Percentiles rank a stretch among this genome's conserved stretches.
Evolutionary conservation across 208 protist species (phyloP).

Genomic region (Angomonas deanei): DNA sequence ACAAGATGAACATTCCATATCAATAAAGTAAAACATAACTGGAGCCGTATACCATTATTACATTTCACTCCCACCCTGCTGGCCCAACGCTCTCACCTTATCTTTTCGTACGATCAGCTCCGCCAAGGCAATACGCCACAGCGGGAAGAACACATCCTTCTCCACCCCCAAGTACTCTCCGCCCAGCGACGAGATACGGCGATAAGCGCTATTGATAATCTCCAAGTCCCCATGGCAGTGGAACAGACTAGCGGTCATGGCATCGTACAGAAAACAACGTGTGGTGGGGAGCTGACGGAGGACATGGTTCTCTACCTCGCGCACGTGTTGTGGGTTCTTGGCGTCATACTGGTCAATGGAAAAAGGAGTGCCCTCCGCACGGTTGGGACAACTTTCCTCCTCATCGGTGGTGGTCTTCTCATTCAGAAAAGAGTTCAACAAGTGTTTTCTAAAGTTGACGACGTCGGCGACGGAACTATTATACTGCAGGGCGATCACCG

Average conservation of each 20-base stretch:
- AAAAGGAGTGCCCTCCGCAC: neutral
- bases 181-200: conserved; percentile 38
- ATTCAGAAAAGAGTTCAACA: conserved; percentile 24
- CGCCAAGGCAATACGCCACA: conserved; percentile 65
- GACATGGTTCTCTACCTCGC: conserved; percentile 20
- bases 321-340: conserved; percentile 11
- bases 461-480: conserved; percentile 47
- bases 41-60: neutral
- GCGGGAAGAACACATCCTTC: conserved; percentile 22
- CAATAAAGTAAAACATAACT: too few species aligned
- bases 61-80: conserved; percentile 7
- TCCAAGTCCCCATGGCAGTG: conserved; percentile 38
- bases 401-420: neutral
- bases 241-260: conserved; percentile 66
- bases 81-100: conserved; percentile 54
- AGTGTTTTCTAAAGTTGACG: conserved; percentile 31
- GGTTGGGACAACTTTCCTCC: neutral
- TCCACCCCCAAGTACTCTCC: conserved; percentile 29
- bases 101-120: conserved; percentile 58
- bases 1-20: too few species aligned
- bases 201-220: conserved; percentile 26
- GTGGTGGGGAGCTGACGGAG: conserved; percentile 39
- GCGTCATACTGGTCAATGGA: neutral
- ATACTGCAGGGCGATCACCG: conserved; percentile 69
- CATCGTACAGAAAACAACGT: conserved; percentile 82